These are phyloP conservation scores for Starmerella bombicola DNA, from an alignment of 805 yeast species.

Conservation along the genomic window DNA sequence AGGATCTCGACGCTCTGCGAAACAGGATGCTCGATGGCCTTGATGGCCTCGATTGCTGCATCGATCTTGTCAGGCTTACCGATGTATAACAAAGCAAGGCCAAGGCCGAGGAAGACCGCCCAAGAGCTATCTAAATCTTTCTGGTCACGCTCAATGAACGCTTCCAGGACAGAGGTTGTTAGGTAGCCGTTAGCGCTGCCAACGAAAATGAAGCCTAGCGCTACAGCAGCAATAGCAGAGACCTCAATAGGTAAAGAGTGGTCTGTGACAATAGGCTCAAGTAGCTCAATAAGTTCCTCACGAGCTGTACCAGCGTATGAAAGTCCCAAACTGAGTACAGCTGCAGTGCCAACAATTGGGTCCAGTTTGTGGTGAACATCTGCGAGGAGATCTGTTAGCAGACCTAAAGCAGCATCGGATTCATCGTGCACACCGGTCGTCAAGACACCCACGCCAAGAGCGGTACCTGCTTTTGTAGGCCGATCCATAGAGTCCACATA, in stretches of 20 bases:
- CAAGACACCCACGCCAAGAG: conserved; percentile 86
- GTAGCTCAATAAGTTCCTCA: conserved; percentile 62
- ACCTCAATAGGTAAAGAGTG: conserved; percentile 61
- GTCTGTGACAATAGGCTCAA: conserved; percentile 75
- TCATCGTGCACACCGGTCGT: conserved; percentile 92
- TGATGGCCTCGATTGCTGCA: conserved; percentile 74
- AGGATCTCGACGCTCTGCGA: conserved; percentile 78
- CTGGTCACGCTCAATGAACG: conserved; percentile 73
- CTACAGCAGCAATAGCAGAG: conserved; percentile 74
- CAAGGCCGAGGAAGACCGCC: conserved; percentile 81
- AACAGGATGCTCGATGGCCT: conserved; percentile 91
- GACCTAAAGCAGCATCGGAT: conserved; percentile 78
- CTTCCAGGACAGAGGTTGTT: conserved; percentile 81
- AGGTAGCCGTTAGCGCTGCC: conserved; percentile 94
- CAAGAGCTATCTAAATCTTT: conserved; percentile 70
- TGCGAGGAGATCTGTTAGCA: conserved; percentile 66
- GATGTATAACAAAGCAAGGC: conserved; percentile 80
- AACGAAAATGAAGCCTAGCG: conserved; percentile 87
- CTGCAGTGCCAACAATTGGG: conserved; percentile 49
- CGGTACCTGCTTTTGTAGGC: conserved; percentile 81
- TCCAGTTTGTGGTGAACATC: conserved; percentile 32
- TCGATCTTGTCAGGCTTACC: conserved; percentile 93
- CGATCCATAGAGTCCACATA: conserved; percentile 73
- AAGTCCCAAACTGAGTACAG: conserved; percentile 83
- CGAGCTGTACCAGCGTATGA: conserved; percentile 92